These are phyloP conservation scores for Amanita phalloides DNA, from an alignment of 768 basidiomycete species.

Conservation along the genomic window DNA sequence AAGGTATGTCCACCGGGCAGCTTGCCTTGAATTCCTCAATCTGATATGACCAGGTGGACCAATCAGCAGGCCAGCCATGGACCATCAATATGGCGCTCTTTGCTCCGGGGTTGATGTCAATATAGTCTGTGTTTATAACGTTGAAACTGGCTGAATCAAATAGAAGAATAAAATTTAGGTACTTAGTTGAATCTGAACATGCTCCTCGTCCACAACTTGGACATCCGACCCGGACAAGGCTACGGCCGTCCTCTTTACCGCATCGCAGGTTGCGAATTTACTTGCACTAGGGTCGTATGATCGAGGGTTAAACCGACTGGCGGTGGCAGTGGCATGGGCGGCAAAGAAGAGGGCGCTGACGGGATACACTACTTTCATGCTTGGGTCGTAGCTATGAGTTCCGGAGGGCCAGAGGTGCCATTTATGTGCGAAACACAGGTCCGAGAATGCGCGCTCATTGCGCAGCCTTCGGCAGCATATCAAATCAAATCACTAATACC, in stretches of 20 bases:
- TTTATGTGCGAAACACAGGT: too few relatives aligned
- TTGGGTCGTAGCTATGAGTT: too few relatives aligned
- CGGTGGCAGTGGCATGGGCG: background rate
- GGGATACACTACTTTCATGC: too few relatives aligned
- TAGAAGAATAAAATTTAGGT: background rate
- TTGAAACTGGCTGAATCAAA: background rate
- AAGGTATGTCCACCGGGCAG: background rate
- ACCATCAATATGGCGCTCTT: slow-evolving; percentile 51
- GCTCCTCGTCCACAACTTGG: background rate
- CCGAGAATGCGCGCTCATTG: too few relatives aligned
- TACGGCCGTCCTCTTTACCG: background rate
- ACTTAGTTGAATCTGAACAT: background rate
- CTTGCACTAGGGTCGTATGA: background rate
- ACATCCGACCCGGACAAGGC: background rate
- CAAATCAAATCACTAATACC: too few relatives aligned
- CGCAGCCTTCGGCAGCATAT: too few relatives aligned
- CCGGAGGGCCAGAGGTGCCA: too few relatives aligned
- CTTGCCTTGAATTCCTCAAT: slow-evolving; percentile 53
- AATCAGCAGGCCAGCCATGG: slow-evolving; percentile 73
- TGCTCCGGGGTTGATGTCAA: slow-evolving; percentile 47
- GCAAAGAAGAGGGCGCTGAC: background rate
- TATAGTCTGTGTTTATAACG: slow-evolving; percentile 37
- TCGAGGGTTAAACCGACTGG: background rate
- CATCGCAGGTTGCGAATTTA: background rate
- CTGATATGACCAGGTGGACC: slow-evolving; percentile 68